Percentiles rank a stretch among this genome's conserved stretches.
Conservation (phyloP, 345 rosid genomes). For the Salix udensis region DNA sequence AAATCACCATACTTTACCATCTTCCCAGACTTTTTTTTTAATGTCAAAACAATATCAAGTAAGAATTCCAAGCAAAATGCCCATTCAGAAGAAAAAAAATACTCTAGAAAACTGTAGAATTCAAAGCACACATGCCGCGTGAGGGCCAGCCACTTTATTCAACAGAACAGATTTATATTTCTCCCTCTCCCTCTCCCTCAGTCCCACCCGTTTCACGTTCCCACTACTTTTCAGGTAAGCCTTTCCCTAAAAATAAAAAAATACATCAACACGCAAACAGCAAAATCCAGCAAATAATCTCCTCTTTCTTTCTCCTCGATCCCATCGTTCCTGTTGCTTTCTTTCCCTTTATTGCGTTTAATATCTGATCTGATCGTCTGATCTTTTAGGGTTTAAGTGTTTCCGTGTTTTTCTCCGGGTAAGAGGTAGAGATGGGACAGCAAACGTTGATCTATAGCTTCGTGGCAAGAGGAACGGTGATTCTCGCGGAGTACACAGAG, state of each 20-base stretch:
- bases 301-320: background rate
- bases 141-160: background rate
- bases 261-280: background rate
- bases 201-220: background rate
- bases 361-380: background rate
- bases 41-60: no score
- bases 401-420: background rate
- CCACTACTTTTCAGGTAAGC: background rate
- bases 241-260: background rate
- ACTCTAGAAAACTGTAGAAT: background rate
- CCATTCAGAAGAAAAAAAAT: background rate
- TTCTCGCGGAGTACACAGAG: slow-evolving; percentile 28
- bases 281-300: background rate
- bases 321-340: background rate
- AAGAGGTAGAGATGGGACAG: slow-evolving; percentile 20
- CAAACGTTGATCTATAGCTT: slow-evolving; percentile 31
- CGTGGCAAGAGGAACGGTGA: slow-evolving; percentile 32
- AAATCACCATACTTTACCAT: no score
- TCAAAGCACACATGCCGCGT: slow-evolving; percentile 5
- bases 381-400: background rate
- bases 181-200: background rate
- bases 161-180: background rate
- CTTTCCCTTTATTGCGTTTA: background rate
- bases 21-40: no score
- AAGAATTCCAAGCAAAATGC: no score